A percentile compares a stretch with the other conserved stretches of the same genome.
Evolutionary conservation across 2,329 filamentous ascomycete species (phyloP).

Genomic region (Trichoderma endophyticum): DNA sequence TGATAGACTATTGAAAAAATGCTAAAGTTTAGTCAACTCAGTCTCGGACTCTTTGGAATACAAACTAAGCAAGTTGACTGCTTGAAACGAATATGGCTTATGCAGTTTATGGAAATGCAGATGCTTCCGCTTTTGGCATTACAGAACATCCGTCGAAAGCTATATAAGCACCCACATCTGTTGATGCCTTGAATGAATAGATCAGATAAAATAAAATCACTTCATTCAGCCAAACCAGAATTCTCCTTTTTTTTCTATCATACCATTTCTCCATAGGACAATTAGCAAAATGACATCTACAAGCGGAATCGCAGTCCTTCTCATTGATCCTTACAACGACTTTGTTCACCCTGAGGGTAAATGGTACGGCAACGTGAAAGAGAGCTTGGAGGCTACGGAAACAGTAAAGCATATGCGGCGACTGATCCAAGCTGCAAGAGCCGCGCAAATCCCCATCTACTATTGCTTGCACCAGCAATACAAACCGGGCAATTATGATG

Average conservation of each 20-base stretch:
- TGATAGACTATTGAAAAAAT: neutral
- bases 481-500: conserved; percentile 8
- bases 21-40: neutral
- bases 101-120: neutral
- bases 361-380: neutral
- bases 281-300: neutral
- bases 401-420: conserved; percentile 11
- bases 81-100: neutral
- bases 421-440: conserved; percentile 9
- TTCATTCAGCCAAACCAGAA: neutral
- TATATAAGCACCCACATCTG: neutral
- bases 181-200: neutral
- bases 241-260: neutral
- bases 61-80: too few species aligned
- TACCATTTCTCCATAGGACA: neutral
- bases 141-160: fast-evolving
- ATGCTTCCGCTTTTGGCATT: neutral
- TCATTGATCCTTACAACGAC: conserved; percentile 20
- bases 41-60: neutral
- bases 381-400: neutral
- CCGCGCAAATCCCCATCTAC: conserved; percentile 17
- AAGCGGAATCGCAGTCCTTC: conserved; percentile 8
- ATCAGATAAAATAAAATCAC: neutral
- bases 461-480: conserved; percentile 18
- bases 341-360: conserved; percentile 21